Evolutionary conservation across 1,139 yeast genomes (phyloP), one percentile per base, ranked within the genome.

Genomic region (Scheffersomyces segobiensis): DNA sequence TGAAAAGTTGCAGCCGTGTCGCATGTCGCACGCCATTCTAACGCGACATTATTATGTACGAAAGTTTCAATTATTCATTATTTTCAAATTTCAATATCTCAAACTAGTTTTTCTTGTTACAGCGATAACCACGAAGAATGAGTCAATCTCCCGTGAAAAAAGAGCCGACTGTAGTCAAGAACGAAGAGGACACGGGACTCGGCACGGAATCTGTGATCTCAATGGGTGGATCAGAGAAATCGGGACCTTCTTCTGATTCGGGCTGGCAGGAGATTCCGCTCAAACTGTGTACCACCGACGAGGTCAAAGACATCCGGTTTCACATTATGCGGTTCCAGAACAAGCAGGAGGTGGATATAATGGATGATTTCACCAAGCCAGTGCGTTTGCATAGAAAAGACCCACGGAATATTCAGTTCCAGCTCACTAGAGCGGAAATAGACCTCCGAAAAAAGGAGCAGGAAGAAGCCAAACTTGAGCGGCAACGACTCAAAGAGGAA

Each of bases 341-440:
- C 49, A 86, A 87, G 62, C 83, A 85, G 65, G 82, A 83, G 53
- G 88, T 95, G 46, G 91, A 91, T 63, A 95, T 96, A 5, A 77
- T 79, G 42, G 78, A 80, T 48, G 87, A 87, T 63, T 93, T 93
- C 71, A 87, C 86, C 55, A 83, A 84, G 59, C 99, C 99, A 0
- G 89, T 93, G 19, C 79, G 97, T 64, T 78, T 93, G 67, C 97
- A 93, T 71, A 83, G 98, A 65, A 93, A 93, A 70, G 98, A 93
- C 72, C 97, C 98, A 1, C 84, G 93, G 65, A 91, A 91, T 69
- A 79, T 93, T 71, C 97, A 91, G 70, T 91, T 90, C 68, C 97
- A 91, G 73, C 77, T 91, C 65, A 88, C 89, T 2, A 69, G 88
- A 63, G 79, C 83, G 64, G 91, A 87, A 63, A 76, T 85, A 57